A percentile compares a stretch with the other conserved stretches of the same genome.
phyloP scores from a whole-genome alignment of 306 rosid genomes.

The Fagus sylvatica region DNA sequence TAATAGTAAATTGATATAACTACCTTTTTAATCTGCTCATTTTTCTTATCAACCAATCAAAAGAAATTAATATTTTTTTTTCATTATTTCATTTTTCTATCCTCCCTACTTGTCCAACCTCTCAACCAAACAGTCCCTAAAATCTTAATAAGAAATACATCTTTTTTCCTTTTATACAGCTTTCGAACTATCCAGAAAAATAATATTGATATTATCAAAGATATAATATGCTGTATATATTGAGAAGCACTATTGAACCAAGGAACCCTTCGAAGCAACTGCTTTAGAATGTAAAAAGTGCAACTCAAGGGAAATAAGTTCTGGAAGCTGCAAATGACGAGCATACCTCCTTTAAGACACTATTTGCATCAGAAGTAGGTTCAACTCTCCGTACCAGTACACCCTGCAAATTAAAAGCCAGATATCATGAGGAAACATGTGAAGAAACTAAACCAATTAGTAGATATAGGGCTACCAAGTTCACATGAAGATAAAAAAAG shows the following conservation, averaged over 20 bases:
- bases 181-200: not conserved
- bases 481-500: not conserved
- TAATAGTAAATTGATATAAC: too few species aligned
- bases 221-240: constrained; percentile 11
- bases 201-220: not conserved
- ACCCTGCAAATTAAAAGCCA: constrained; percentile 68
- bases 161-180: not conserved
- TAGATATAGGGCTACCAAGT: constrained; percentile 19
- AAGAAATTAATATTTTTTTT: too few species aligned
- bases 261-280: constrained; percentile 2
- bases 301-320: constrained; percentile 17
- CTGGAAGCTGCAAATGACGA: constrained; percentile 21
- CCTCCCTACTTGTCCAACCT: too few species aligned
- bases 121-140: too few species aligned
- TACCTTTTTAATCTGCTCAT: too few species aligned
- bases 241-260: constrained; percentile 21
- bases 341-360: constrained; percentile 82
- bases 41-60: too few species aligned
- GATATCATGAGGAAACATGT: constrained; percentile 19
- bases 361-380: constrained; percentile 89
- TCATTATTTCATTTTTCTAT: too few species aligned
- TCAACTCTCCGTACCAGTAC: constrained; percentile 89
- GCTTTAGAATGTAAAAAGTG: constrained; percentile 3
- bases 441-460: constrained; percentile 4
- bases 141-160: too few species aligned